Evolutionary conservation across 2,329 filamentous ascomycete species (phyloP).

Genomic region (Paracoccidioides brasiliensis): DNA sequence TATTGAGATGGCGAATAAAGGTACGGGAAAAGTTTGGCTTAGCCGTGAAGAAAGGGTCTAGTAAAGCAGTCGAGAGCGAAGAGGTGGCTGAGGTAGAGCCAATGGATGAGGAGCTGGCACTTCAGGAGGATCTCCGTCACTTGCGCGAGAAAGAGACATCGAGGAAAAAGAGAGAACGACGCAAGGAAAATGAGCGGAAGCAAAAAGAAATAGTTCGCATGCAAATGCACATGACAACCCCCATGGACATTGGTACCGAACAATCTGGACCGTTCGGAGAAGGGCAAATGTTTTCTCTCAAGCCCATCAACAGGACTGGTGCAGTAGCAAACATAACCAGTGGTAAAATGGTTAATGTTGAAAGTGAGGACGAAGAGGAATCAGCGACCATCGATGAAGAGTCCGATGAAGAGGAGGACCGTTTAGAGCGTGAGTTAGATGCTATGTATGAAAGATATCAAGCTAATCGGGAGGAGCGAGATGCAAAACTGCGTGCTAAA

Average conservation of each 20-base stretch:
- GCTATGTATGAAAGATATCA: conserved; percentile 75
- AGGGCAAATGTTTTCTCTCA: conserved; percentile 76
- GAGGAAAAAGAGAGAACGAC: conserved; percentile 68
- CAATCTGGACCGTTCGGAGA: conserved; percentile 66
- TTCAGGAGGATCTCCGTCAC: conserved; percentile 74
- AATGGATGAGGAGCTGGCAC: conserved; percentile 89
- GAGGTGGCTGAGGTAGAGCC: conserved; percentile 72
- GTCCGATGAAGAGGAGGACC: conserved; percentile 67
- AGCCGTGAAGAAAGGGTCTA: conserved; percentile 51
- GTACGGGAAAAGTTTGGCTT: conserved; percentile 87
- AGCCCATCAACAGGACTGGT: conserved; percentile 62
- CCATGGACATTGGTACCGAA: conserved; percentile 91
- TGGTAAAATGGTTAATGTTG: conserved; percentile 59
- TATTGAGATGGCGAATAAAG: conserved; percentile 79
- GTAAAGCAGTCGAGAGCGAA: conserved; percentile 39
- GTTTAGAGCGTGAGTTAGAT: conserved; percentile 74
- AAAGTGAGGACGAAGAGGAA: conserved; percentile 47
- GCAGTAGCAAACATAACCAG: conserved; percentile 56
- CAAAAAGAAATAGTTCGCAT: conserved; percentile 89
- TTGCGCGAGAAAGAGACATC: conserved; percentile 66
- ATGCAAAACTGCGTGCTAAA: conserved; percentile 85
- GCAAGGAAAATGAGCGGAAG: conserved; percentile 85
- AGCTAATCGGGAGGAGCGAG: conserved; percentile 61
- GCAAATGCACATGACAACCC: conserved; percentile 94
- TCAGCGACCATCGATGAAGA: conserved; percentile 46